Conservation (phyloP, 176 grass and related monocot species). For the Musa schizocarpa region DNA sequence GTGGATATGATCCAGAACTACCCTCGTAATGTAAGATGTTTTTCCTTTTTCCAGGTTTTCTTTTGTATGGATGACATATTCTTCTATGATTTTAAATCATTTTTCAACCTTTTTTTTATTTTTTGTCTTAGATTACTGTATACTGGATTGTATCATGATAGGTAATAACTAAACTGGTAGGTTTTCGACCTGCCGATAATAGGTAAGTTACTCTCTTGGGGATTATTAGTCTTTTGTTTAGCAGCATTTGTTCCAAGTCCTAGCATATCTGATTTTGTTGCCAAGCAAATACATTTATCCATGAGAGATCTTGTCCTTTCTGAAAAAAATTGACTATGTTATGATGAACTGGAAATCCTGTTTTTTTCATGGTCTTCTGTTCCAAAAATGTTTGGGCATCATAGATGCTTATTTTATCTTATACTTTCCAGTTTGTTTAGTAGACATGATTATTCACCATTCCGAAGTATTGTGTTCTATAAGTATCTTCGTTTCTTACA, state of each 20-base stretch:
- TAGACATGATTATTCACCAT: neutral
- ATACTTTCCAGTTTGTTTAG: neutral
- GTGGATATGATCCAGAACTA: slow-evolving; percentile 15
- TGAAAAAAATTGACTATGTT: neutral
- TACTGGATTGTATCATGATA: neutral
- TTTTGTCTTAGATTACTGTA: neutral
- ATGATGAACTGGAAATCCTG: too few species aligned
- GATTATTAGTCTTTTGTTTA: too few species aligned
- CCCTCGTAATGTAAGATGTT: slow-evolving; percentile 7
- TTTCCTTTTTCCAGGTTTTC: neutral
- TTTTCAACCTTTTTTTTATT: too few species aligned
- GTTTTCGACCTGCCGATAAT: too few species aligned
- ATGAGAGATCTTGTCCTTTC: too few species aligned
- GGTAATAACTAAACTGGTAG: too few species aligned
- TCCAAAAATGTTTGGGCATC: too few species aligned
- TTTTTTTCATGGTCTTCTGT: neutral
- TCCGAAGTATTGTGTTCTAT: neutral
- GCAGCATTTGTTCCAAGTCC: neutral
- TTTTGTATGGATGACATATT: neutral
- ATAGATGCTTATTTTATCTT: too few species aligned
- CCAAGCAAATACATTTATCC: too few species aligned
- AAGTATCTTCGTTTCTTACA: neutral
- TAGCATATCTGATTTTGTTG: neutral
- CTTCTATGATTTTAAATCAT: neutral
- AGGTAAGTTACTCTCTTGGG: neutral